A percentile compares a stretch with the other conserved stretches of the same genome.
phyloP scores from a whole-genome alignment of 306 rosid species.

The Morella rubra region DNA sequence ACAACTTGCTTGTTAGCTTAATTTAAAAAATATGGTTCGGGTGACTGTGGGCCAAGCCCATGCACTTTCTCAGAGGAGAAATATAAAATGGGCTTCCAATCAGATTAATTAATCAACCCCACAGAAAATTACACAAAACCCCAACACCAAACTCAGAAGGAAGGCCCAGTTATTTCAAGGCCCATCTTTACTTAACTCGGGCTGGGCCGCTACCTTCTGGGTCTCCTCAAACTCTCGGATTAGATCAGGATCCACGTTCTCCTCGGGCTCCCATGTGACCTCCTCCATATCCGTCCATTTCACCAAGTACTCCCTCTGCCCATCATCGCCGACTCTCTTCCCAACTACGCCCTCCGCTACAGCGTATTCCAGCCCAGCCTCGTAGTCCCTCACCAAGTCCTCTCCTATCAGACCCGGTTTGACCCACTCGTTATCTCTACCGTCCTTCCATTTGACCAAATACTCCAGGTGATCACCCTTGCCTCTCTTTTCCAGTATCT shows the following conservation, averaged over 20 bases:
- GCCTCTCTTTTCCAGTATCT: constrained; percentile 68
- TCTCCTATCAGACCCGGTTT: constrained; percentile 60
- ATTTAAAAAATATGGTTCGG: too few relatives aligned
- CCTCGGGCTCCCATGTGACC: constrained; percentile 90
- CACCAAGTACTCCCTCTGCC: constrained; percentile 58
- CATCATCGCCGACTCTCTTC: constrained; percentile 67
- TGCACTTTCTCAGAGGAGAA: too few relatives aligned
- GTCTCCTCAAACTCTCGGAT: constrained; percentile 41
- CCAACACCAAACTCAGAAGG: neutral
- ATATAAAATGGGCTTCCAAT: too few relatives aligned
- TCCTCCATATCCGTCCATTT: constrained; percentile 82
- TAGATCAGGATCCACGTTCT: constrained; percentile 69
- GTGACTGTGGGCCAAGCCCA: too few relatives aligned
- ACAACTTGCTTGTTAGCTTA: too few relatives aligned
- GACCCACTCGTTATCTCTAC: constrained; percentile 71
- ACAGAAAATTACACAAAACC: neutral
- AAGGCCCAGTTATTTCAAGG: neutral
- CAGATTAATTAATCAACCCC: too few relatives aligned
- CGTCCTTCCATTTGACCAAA: constrained; percentile 84
- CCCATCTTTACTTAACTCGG: constrained; percentile 30
- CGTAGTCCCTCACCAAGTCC: constrained; percentile 71
- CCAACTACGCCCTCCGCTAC: constrained; percentile 79
- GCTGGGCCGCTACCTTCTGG: constrained; percentile 16
- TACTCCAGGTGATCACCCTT: constrained; percentile 71
- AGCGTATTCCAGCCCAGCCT: constrained; percentile 82